These are phyloP conservation scores for Phytophthora citricola DNA, from an alignment of 352 stramenopile species.

Conservation along the genomic window DNA sequence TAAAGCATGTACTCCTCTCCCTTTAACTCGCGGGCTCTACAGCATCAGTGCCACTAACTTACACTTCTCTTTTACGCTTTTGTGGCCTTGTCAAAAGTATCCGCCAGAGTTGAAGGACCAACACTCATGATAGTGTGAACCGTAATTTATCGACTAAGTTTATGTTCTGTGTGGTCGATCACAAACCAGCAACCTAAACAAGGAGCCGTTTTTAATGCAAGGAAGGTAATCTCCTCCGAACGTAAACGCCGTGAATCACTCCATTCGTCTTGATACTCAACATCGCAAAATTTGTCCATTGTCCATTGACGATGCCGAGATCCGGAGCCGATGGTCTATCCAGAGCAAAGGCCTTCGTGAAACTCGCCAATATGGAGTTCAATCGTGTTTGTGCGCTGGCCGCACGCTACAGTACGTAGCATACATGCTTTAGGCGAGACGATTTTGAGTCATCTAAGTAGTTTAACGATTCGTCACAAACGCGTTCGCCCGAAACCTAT, in stretches of 20 bases:
- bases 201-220: neutral
- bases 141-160: neutral
- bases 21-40: too few relatives aligned
- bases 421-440: too few relatives aligned
- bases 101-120: slow-evolving; percentile 14
- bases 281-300: neutral
- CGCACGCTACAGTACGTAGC: too few relatives aligned
- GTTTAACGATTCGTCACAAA: neutral
- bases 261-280: neutral
- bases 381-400: too few relatives aligned
- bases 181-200: neutral
- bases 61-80: too few relatives aligned
- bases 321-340: neutral
- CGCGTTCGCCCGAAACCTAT: too few relatives aligned
- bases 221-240: neutral
- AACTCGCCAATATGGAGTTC: too few relatives aligned
- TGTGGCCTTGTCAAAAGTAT: neutral
- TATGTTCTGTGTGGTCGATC: slow-evolving; percentile 1
- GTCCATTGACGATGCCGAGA: neutral
- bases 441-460: too few relatives aligned
- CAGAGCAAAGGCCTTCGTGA: too few relatives aligned
- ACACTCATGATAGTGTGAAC: slow-evolving; percentile 3
- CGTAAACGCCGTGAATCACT: neutral
- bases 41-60: too few relatives aligned
- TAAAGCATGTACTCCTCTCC: neutral